These are phyloP conservation scores for Eucalyptus decipiens DNA, from an alignment of 345 rosid genomes.

Conservation along the genomic window DNA sequence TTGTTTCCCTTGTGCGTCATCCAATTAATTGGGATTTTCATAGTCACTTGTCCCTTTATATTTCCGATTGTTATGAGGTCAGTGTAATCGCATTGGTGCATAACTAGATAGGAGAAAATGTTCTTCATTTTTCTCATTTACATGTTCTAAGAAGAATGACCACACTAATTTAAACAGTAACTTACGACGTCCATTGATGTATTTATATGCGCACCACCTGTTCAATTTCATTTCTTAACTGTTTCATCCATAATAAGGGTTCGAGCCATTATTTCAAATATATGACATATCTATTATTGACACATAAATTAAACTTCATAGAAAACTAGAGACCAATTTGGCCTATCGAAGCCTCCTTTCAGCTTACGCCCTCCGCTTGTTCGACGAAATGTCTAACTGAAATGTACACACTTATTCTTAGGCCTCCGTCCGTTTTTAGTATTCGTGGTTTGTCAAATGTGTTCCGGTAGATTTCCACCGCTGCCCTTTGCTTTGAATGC, in stretches of 20 bases:
- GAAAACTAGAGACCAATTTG: too few species aligned
- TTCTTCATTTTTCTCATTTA: background rate
- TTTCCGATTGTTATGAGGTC: background rate
- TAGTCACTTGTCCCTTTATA: background rate
- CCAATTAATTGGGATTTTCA: background rate
- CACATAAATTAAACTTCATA: too few species aligned
- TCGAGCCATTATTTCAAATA: rapidly evolving
- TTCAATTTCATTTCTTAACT: background rate
- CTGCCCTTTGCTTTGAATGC: too few species aligned
- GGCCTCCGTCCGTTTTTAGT: too few species aligned
- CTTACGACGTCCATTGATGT: background rate
- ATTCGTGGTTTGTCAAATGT: too few species aligned
- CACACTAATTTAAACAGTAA: background rate
- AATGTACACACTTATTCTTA: too few species aligned
- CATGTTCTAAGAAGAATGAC: background rate
- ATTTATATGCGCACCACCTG: background rate
- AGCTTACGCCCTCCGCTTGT: too few species aligned
- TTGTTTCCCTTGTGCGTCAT: too few species aligned
- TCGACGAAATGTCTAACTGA: too few species aligned
- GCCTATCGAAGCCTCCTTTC: too few species aligned
- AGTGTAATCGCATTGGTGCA: background rate
- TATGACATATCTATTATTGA: background rate
- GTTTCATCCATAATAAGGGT: background rate
- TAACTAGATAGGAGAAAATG: background rate
- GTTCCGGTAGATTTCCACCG: too few species aligned